Base-by-base conservation (phyloP, 2,329 filamentous ascomycete species). In the Didymella keratinophila region DNA sequence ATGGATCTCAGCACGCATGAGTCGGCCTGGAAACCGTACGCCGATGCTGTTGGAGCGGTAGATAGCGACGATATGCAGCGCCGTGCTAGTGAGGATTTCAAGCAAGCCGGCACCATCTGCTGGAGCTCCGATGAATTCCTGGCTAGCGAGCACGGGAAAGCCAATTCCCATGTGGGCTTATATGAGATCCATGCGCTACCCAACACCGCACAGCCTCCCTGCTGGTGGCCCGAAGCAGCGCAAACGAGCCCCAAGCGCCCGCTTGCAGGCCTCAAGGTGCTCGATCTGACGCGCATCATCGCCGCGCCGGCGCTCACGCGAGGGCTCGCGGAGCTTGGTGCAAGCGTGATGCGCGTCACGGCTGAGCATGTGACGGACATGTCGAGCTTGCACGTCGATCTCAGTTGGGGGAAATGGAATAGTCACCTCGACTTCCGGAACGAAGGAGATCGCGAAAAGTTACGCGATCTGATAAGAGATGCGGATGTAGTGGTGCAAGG, bases 351-450 rank as follows among this genome's bases (percentile, higher is more conserved):
- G 76, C 68, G 80, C 8, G 69, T 83, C 14, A 81, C 79, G 0
- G 72, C 72, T 0, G 67, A 74, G 1, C 67, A 78, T 10, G 52
- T 82, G 4, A 71, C 78, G 0, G 81, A 83, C 48, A 66, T 81
- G 53, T 76, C 76, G 0, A 46, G 51, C 0, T 48, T 83, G 16
- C 80, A 82, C 44, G 71, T 73, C 2, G 82, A 84, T 55, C 69
- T 84, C 2, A 83, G 79, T 62, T 80, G 78, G 73, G 83, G 83
- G 2, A 85, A 85, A 61, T 80, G 81, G 77, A 82, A 79, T 30
- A 62, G 74, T 0, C 67, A 76, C 50, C 71, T 84, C 0, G 77
- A 84, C 63, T 74, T 84, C 21, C 73, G 75, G 0, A 66, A 75
- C 0, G 72, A 76, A 36, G 72, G 64, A 12, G 79, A 81, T 51